phyloP scores from a whole-genome alignment of 2,329 filamentous ascomycete genomes.

The Colletotrichum spinosum region DNA sequence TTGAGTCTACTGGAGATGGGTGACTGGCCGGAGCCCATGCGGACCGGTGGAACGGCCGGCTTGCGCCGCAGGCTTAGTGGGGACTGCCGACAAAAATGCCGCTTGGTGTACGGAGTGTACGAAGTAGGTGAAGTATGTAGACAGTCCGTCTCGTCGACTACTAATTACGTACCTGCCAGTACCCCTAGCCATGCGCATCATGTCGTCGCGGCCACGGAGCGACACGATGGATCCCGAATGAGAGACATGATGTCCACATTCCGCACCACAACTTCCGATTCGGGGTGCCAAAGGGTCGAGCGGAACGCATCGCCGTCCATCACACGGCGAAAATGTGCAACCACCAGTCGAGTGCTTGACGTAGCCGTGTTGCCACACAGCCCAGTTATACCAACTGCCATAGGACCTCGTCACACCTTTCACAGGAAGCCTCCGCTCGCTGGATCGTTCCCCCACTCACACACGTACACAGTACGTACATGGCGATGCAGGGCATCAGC shows the following conservation, averaged over 20 bases:
- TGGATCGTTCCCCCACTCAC: constrained; percentile 19
- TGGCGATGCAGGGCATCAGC: constrained; percentile 17
- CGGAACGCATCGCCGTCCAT: constrained; percentile 26
- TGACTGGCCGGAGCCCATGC: constrained; percentile 20
- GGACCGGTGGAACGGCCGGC: constrained; percentile 28
- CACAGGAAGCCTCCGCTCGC: background rate
- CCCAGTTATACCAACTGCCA: background rate
- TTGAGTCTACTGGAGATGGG: background rate
- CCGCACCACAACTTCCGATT: constrained; percentile 24
- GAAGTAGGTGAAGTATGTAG: too few relatives aligned
- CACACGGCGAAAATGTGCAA: constrained; percentile 22
- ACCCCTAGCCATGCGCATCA: too few relatives aligned
- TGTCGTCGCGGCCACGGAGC: too few relatives aligned
- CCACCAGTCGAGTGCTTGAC: constrained; percentile 22
- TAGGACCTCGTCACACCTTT: constrained; percentile 18
- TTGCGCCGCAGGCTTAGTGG: constrained; percentile 24
- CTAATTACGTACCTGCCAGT: too few relatives aligned
- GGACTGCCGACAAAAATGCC: constrained; percentile 26
- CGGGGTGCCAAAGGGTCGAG: constrained; percentile 2
- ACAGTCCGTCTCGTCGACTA: too few relatives aligned
- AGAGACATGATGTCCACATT: background rate
- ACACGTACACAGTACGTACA: background rate
- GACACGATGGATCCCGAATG: too few relatives aligned
- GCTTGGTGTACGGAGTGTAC: constrained; percentile 7
- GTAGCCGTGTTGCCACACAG: constrained; percentile 31